These are phyloP conservation scores for Biancaea sappan DNA, from an alignment of 306 rosid species.

Conservation along the genomic window DNA sequence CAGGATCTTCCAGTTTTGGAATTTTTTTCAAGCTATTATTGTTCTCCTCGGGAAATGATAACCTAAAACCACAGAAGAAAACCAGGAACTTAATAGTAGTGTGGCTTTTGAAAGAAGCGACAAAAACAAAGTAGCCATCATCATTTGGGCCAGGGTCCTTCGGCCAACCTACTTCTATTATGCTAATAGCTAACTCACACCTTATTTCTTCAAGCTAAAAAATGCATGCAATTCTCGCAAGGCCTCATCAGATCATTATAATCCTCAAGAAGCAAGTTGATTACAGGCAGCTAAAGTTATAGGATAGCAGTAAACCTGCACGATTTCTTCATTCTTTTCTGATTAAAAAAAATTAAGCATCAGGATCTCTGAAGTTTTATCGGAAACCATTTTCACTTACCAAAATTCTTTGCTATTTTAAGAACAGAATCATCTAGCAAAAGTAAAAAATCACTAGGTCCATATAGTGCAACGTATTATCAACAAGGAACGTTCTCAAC, in stretches of 20 bases:
- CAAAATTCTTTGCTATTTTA: slow-evolving; percentile 13
- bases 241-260: neutral
- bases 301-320: neutral
- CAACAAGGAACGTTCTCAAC: slow-evolving; percentile 5
- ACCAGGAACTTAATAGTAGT: neutral
- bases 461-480: neutral
- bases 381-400: neutral
- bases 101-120: neutral
- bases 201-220: neutral
- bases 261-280: neutral
- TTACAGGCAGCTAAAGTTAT: neutral
- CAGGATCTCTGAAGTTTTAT: too few relatives aligned
- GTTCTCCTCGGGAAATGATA: slow-evolving; percentile 82
- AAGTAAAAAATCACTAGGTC: neutral
- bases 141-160: neutral
- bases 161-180: slow-evolving; percentile 5
- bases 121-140: neutral
- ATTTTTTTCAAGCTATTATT: slow-evolving; percentile 74
- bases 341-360: too few relatives aligned
- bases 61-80: slow-evolving; percentile 48
- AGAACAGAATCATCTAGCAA: slow-evolving; percentile 16
- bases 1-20: slow-evolving; percentile 84
- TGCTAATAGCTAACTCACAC: slow-evolving; percentile 6
- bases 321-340: neutral
- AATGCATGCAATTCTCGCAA: neutral